A percentile compares a stretch with the other conserved stretches of the same genome.
Evolutionary conservation across 371 early-diverging fungal genomes (phyloP).

Genomic region (Parasitella parasitica): DNA sequence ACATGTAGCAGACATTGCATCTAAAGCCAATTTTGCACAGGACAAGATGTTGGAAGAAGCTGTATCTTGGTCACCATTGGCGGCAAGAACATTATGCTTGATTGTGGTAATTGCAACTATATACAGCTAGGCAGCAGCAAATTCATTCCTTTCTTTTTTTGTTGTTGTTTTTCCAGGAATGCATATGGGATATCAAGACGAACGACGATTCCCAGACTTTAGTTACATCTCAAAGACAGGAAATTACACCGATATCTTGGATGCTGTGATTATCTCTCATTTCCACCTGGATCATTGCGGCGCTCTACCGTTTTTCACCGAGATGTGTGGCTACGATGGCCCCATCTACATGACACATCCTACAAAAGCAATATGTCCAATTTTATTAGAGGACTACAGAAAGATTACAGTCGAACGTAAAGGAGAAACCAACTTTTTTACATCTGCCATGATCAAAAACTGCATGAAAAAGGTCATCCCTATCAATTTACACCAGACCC

Average conservation of each 20-base stretch:
- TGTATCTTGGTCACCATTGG: conserved; percentile 90
- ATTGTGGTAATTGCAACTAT: conserved; percentile 69
- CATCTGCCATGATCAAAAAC: conserved; percentile 77
- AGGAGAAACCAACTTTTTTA: conserved; percentile 87
- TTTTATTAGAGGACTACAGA: conserved; percentile 90
- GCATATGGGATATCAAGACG: conserved; percentile 98
- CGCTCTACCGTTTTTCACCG: conserved; percentile 94
- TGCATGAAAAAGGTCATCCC: conserved; percentile 92
- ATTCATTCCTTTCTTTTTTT: neutral
- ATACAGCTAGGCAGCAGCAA: neutral
- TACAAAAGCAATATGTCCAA: conserved; percentile 92
- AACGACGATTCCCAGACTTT: conserved; percentile 98
- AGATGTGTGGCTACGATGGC: conserved; percentile 92
- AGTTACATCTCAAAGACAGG: conserved; percentile 86
- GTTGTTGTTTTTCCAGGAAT: conserved; percentile 51
- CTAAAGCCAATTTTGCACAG: conserved; percentile 24
- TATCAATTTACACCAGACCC: conserved; percentile 86
- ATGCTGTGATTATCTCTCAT: conserved; percentile 93
- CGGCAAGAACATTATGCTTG: conserved; percentile 94
- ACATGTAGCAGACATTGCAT: too few species aligned
- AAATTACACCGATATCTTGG: conserved; percentile 82
- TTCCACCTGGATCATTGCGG: conserved; percentile 99
- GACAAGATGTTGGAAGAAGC: conserved; percentile 92
- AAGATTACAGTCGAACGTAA: conserved; percentile 86
- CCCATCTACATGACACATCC: conserved; percentile 98